Base-by-base conservation (phyloP, 176 grass and related monocot species). In the Zizania latifolia region DNA sequence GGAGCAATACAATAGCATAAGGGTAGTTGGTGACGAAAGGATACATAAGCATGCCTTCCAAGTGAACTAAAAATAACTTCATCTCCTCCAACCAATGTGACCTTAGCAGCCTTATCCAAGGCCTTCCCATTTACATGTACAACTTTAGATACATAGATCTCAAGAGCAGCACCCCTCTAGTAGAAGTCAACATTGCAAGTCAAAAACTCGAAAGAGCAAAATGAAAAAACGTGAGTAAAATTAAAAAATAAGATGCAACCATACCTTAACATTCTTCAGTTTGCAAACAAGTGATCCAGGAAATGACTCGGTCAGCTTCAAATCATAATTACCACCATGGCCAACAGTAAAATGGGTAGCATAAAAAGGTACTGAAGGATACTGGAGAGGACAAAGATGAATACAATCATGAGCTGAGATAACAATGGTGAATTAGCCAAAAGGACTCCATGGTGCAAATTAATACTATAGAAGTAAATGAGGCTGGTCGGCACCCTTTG, bases 91-190 rank as follows among this genome's bases (percentile, higher is more conserved):
- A 27, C 36, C 62, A 98, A 83, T 55, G 84, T 83, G 79, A 94
- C 83, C 71, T 87, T 84, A 19, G 86, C 64, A 87, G 84, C 36
- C 83, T 92, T 94, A 70, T 94, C 95, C 45, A 98, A 56, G 34
- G 75, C 86, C 85, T 90, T 98, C 64, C 95, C 95, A 66, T 98
- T 98, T 65, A 98, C 91, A 87, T 78, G 75, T 44, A 98, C 86
- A 86, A 81, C 66, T 81, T 92, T 97, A 23, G 91, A 86, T 30
- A 88, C 8, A 3, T 81, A 85, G 58, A 87, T 87, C 75, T 98
- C 95, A 58, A 98, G 91, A 72, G 85, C 51, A 75, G 63, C 61
- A 83, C 61, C 72, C 73, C 71, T 72, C 76, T 72, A 48, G 57
- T 58, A 82, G 14, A 72, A 27, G 58, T 67, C 62, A 41, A 65